Conservation (phyloP, 805 yeast genomes). For the Candida lessepsii region DNA sequence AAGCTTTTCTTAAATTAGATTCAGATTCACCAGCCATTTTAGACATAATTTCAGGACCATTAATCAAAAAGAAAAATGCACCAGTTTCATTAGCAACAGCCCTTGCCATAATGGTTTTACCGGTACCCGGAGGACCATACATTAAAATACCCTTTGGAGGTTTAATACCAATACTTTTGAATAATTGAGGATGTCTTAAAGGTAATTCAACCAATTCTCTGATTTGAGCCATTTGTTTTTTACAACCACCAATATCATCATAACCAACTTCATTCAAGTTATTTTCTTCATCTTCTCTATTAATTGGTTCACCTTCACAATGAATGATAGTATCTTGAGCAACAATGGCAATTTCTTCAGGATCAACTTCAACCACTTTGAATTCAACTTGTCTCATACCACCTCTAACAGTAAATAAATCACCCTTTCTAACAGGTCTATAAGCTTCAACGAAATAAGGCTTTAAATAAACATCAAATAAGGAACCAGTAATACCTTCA, state of each 20-base stretch:
- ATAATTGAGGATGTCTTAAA: slow-evolving; percentile 95
- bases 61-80: slow-evolving; percentile 95
- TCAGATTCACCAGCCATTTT: slow-evolving; percentile 99
- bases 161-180: slow-evolving; percentile 96
- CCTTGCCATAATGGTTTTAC: slow-evolving; percentile 98
- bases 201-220: slow-evolving; percentile 98
- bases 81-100: slow-evolving; percentile 99
- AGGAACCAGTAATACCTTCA: slow-evolving; percentile 95
- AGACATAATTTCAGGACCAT: slow-evolving; percentile 99
- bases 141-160: slow-evolving; percentile 97
- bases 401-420: slow-evolving; percentile 93
- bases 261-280: slow-evolving; percentile 96
- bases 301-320: slow-evolving; percentile 98
- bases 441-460: slow-evolving; percentile 99
- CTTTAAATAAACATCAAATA: slow-evolving; percentile 93
- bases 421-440: slow-evolving; percentile 98
- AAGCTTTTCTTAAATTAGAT: slow-evolving; percentile 94
- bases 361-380: slow-evolving; percentile 97
- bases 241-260: slow-evolving; percentile 98
- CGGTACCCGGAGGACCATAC: slow-evolving; percentile 99
- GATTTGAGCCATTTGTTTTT: slow-evolving; percentile 99
- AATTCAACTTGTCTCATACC: slow-evolving; percentile 99
- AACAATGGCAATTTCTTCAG: slow-evolving; percentile 94
- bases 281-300: slow-evolving; percentile 97
- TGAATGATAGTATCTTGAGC: slow-evolving; percentile 98